Conservation (phyloP, 2,329 filamentous ascomycete genomes). For the Metarhizium anisopliae region DNA sequence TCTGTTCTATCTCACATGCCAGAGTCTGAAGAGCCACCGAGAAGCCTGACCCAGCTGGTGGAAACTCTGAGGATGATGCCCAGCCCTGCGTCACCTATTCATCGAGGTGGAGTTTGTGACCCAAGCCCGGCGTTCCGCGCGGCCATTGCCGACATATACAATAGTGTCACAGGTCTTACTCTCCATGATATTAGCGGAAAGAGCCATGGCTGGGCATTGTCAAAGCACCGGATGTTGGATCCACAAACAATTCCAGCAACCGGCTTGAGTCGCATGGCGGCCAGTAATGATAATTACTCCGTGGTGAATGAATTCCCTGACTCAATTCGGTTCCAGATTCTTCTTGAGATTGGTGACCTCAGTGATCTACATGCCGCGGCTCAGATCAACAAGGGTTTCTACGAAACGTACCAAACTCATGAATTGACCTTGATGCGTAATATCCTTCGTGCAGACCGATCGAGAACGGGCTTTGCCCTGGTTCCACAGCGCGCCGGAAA, state of each 20-base stretch:
- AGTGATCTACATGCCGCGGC: slow-evolving; percentile 34
- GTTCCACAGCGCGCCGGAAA: slow-evolving; percentile 10
- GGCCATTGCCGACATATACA: slow-evolving; percentile 40
- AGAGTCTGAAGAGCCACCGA: slow-evolving; percentile 16
- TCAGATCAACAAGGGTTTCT: slow-evolving; percentile 32
- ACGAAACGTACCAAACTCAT: slow-evolving; percentile 35
- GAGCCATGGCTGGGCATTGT: slow-evolving; percentile 40
- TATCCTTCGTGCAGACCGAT: slow-evolving; percentile 21
- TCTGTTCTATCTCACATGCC: slow-evolving; percentile 16
- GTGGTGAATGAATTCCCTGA: slow-evolving; percentile 26
- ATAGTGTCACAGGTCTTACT: slow-evolving; percentile 39
- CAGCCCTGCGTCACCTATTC: slow-evolving; percentile 31
- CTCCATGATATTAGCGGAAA: slow-evolving; percentile 38
- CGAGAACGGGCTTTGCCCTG: not conserved
- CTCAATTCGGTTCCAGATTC: slow-evolving; percentile 28
- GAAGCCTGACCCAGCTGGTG: slow-evolving; percentile 37
- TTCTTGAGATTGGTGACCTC: slow-evolving; percentile 29
- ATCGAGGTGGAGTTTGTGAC: slow-evolving; percentile 38
- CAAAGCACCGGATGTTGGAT: slow-evolving; percentile 26
- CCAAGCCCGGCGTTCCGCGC: slow-evolving; percentile 37
- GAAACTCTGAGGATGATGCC: slow-evolving; percentile 33
- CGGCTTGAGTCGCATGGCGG: slow-evolving; percentile 23
- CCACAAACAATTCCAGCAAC: slow-evolving; percentile 24
- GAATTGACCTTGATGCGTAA: slow-evolving; percentile 30
- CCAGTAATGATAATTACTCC: slow-evolving; percentile 20